These are phyloP conservation scores for Ophiocordyceps robertsii DNA, from an alignment of 2,329 filamentous ascomycete species.

Conservation along the genomic window DNA sequence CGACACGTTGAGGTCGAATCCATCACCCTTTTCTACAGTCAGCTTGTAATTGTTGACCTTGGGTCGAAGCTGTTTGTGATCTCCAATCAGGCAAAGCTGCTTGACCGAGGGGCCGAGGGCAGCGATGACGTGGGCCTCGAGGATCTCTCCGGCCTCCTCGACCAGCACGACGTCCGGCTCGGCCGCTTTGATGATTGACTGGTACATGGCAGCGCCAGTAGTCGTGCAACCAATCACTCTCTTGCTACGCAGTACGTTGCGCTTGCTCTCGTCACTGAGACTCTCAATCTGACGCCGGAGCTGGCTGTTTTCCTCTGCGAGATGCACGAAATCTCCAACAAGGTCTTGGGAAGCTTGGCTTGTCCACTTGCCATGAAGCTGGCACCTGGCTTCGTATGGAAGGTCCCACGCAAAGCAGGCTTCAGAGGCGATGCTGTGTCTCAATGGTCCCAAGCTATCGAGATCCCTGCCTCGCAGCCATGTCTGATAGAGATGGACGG, in stretches of 20 bases:
- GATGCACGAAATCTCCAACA: constrained; percentile 22
- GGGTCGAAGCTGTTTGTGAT: constrained; percentile 59
- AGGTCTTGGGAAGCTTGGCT: constrained; percentile 34
- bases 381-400: constrained; percentile 17
- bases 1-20: constrained; percentile 54
- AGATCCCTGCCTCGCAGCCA: constrained; percentile 6
- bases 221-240: constrained; percentile 59
- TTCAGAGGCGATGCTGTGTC: constrained; percentile 8
- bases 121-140: constrained; percentile 50
- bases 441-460: not conserved
- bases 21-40: constrained; percentile 48
- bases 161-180: constrained; percentile 48
- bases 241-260: constrained; percentile 33
- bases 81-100: constrained; percentile 58
- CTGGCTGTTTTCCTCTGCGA: constrained; percentile 26
- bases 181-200: constrained; percentile 36
- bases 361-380: constrained; percentile 28
- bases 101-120: constrained; percentile 41
- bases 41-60: constrained; percentile 49
- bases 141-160: constrained; percentile 62
- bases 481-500: constrained; percentile 6
- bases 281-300: constrained; percentile 25
- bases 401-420: constrained; percentile 38
- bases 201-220: constrained; percentile 52
- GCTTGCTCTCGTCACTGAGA: constrained; percentile 28